phyloP scores from a whole-genome alignment of 1,284 basidiomycete species.

The Ganoderma resinaceum region DNA sequence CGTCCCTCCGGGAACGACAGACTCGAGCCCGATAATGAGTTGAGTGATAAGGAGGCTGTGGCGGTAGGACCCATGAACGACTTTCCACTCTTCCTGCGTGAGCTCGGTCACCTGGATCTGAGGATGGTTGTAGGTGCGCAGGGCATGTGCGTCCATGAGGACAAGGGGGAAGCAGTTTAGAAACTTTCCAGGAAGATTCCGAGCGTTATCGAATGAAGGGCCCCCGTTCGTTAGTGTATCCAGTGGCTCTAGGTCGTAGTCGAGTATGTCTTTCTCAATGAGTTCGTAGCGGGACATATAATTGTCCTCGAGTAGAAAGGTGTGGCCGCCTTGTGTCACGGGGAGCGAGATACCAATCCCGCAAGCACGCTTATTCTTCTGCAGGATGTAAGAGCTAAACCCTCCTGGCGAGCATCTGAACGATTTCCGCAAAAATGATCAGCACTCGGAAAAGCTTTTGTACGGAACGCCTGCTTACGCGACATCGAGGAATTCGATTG shows the following conservation, averaged over 20 bases:
- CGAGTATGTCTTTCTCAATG: slow-evolving; percentile 37
- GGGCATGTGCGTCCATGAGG: slow-evolving; percentile 43
- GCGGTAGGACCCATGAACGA: slow-evolving; percentile 18
- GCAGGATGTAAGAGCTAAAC: slow-evolving; percentile 42
- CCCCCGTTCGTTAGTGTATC: slow-evolving; percentile 1
- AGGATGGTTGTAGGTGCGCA: slow-evolving; percentile 35
- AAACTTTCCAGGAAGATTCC: slow-evolving; percentile 13
- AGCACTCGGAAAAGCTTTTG: background rate
- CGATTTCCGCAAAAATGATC: background rate
- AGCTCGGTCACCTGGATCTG: background rate
- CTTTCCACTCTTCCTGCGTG: slow-evolving; percentile 9
- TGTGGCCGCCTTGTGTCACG: slow-evolving; percentile 36
- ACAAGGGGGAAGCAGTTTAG: slow-evolving; percentile 38
- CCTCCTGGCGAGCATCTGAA: slow-evolving; percentile 45
- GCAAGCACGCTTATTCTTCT: slow-evolving; percentile 34
- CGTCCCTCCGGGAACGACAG: slow-evolving; percentile 39
- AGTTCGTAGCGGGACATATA: slow-evolving; percentile 32
- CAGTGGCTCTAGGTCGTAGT: slow-evolving; percentile 33
- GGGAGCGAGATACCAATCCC: slow-evolving; percentile 42
- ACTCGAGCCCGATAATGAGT: slow-evolving; percentile 40
- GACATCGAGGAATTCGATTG: slow-evolving; percentile 32
- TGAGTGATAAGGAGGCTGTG: slow-evolving; percentile 42
- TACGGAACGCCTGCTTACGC: slow-evolving; percentile 19
- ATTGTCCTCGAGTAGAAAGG: slow-evolving; percentile 33
- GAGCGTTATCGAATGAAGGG: slow-evolving; percentile 12